These are phyloP conservation scores for Sporothrix protearum DNA, from an alignment of 2,329 filamentous ascomycete genomes.

Conservation along the genomic window DNA sequence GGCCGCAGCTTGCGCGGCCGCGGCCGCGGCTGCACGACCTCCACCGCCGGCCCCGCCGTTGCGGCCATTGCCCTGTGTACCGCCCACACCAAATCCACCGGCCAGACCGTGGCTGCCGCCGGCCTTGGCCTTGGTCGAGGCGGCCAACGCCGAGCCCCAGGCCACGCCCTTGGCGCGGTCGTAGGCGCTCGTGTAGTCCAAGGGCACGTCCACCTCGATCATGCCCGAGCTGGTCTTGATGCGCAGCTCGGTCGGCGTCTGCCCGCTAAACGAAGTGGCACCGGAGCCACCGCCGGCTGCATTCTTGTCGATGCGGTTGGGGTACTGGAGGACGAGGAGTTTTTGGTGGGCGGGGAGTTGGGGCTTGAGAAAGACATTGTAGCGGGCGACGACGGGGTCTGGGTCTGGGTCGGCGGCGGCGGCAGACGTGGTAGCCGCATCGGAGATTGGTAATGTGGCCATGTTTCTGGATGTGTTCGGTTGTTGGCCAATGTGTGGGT, in stretches of 20 bases:
- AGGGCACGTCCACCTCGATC: constrained; percentile 86
- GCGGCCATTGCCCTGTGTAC: constrained; percentile 35
- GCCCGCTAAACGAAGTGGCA: constrained; percentile 46
- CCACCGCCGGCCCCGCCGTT: constrained; percentile 27
- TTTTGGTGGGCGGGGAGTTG: constrained; percentile 58
- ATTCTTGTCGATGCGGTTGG: constrained; percentile 66
- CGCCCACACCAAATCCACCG: constrained; percentile 66
- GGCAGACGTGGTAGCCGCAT: background rate
- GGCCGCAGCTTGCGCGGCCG: constrained; percentile 16
- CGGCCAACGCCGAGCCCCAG: constrained; percentile 74
- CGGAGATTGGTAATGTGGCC: background rate
- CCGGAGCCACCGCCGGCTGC: constrained; percentile 30
- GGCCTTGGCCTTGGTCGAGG: constrained; percentile 55
- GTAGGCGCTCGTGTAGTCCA: constrained; percentile 70
- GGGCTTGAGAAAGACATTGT: constrained; percentile 84
- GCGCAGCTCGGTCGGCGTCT: constrained; percentile 68
- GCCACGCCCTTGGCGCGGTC: constrained; percentile 76
- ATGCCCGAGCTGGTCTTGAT: constrained; percentile 79
- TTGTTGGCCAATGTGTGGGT: background rate
- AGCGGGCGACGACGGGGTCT: constrained; percentile 70
- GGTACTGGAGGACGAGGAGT: constrained; percentile 83
- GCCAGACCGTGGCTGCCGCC: constrained; percentile 67
- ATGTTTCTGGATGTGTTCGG: background rate
- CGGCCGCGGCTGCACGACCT: constrained; percentile 28
- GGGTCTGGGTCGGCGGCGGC: constrained; percentile 47